Base-by-base conservation (phyloP, 306 rosid genomes). In the Malus domestica region DNA sequence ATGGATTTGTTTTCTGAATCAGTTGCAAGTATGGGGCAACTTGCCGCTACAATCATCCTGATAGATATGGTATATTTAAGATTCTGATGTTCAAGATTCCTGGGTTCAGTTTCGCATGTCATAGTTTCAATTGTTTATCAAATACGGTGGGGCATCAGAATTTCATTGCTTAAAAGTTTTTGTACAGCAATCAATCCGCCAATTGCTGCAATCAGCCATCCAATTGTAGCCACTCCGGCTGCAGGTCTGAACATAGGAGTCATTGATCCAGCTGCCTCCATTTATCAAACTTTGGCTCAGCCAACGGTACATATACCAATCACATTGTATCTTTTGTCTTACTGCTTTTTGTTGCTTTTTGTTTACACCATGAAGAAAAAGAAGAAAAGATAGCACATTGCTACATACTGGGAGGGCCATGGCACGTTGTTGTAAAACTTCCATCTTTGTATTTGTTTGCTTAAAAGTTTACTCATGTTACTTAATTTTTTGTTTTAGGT, bases 11-110 rank as follows among this genome's bases (percentile, higher is more conserved):
- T 85, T 74, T 69, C 63, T 35, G 75, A 76, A 75, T 78, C 85
- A 95, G 98, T 82, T 95, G 98, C 93, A 95, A 95, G 87, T 95
- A 89, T 72, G 97, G 98, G 77, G 76, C 83, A 77, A 84, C 83
- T 71, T 95, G 98, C 81, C 97, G 98, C 83, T 95, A 95, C 92
- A 92, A 82, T 84, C 98, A 95, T 87, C 98, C 98, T 10, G 98
- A 90, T 80, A 78, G 90, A 74, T 83, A 65, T 75, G 96, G 98
- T 95, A 90, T 70, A 88, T 22, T 25, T 82, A 70, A 64, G 33
- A 65, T 45, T 81, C 73, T 78, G 77, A 51, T 82, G 35, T 81
- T 81, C 44, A 52, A 78, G 42, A 45, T 73, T 79, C 58, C 76
- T 68, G 30, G 70, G 73, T 78, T 77, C 44, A 61, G 75, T 72